Conservation (phyloP, 441 rosid genomes). For the Eutrema salsugineum region DNA sequence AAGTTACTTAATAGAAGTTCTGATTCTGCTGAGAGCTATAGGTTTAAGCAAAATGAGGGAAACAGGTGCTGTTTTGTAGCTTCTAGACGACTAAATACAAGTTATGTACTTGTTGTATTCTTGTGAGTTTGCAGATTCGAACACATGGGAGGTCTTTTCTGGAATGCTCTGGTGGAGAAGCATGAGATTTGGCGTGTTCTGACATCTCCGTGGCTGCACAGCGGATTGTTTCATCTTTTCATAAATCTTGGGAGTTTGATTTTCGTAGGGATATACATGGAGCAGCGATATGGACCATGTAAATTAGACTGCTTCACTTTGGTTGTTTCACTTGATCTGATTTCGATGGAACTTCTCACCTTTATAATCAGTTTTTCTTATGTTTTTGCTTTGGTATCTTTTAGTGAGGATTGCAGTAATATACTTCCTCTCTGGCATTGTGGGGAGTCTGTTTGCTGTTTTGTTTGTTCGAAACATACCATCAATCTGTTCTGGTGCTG, state of each 20-base stretch:
- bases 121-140: slow-evolving; percentile 53
- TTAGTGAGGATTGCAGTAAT: slow-evolving; percentile 76
- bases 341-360: not conserved
- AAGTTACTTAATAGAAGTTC: not conserved
- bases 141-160: slow-evolving; percentile 69
- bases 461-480: slow-evolving; percentile 68
- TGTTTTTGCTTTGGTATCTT: slow-evolving; percentile 17
- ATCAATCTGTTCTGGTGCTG: slow-evolving; percentile 57
- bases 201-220: slow-evolving; percentile 64
- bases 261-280: slow-evolving; percentile 71
- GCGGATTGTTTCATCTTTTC: slow-evolving; percentile 66
- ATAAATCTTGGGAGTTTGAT: slow-evolving; percentile 50
- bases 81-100: not conserved
- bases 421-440: slow-evolving; percentile 56
- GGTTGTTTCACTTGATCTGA: not conserved
- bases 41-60: not conserved
- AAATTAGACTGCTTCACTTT: slow-evolving; percentile 11
- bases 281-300: slow-evolving; percentile 82
- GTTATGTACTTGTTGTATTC: not conserved
- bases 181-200: slow-evolving; percentile 65
- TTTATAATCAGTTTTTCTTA: not conserved
- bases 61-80: not conserved
- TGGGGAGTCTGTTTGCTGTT: slow-evolving; percentile 62
- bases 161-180: slow-evolving; percentile 35
- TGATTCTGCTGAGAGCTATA: slow-evolving; percentile 2